Base-by-base conservation (phyloP, 805 yeast genomes). In the Vanderwaltozyma polyspora region DNA sequence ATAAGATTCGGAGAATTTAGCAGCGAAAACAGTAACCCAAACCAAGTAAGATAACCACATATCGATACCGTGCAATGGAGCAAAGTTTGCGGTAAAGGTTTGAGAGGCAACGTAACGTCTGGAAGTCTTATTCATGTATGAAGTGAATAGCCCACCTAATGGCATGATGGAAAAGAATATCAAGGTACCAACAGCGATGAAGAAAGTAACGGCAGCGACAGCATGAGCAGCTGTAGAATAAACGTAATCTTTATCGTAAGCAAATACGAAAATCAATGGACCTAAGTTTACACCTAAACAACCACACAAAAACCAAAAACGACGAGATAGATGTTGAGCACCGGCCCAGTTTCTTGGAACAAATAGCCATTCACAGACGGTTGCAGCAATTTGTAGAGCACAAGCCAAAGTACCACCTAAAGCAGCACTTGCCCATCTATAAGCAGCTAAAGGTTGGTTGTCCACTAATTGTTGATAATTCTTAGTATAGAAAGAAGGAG, bases 281-380 rank as follows among this genome's bases (percentile, higher is more conserved):
- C 78, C 93, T 53, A 89, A 65, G 62, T 89, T 91, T 44, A 77
- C 53, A 35, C 65, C 68, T 36, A 86, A 66, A 44, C 86, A 72
- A 34, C 74, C 44, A 35, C 78, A 46, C 58, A 89, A 63, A 54
- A 87, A 80, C 64, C 76, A 54, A 51, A 91, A 68, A 59, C 98
- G 80, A 62, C 94, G 82, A 23, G 85, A 64, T 56, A 89, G 72
- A 59, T 82, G 95, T 66, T 89, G 97, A 57, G 97, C 97, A 64
- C 98, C 98, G 25, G 97, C 93, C 96, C 97, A 91, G 49, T 79
- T 74, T 64, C 98, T 79, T 46, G 98, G 98, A 41, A 91, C 97
- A 53, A 86, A 91, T 57, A 76, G 67, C 94, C 95, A 89, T 64
- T 91, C 98, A 49, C 82, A 74, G 25, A 86, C 39, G 19, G 97